phyloP scores from a whole-genome alignment of 192 early-diverging fungal species.

The Coemansia asiatica region DNA sequence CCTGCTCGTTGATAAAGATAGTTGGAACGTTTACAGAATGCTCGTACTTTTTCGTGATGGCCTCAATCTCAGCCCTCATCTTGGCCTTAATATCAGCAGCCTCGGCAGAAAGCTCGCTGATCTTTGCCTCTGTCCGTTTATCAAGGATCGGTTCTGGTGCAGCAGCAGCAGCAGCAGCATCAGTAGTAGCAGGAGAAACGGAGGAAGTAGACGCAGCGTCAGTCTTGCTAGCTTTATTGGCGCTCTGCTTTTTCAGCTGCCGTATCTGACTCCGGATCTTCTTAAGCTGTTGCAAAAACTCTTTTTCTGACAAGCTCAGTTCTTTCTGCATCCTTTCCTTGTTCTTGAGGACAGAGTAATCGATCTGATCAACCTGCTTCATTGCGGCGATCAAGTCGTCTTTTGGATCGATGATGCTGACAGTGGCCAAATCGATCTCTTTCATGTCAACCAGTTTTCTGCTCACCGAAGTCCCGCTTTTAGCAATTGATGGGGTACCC shows the following conservation, averaged over 20 bases:
- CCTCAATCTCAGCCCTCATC: conserved; percentile 17
- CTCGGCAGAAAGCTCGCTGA: not conserved
- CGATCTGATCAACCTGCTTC: conserved; percentile 39
- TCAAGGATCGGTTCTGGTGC: not conserved
- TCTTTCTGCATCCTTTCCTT: conserved; percentile 2
- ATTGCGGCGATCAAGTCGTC: conserved; percentile 29
- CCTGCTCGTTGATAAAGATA: conserved; percentile 11
- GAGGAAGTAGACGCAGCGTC: too few species aligned
- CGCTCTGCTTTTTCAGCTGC: conserved; percentile 3
- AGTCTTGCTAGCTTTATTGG: conserved; percentile 13
- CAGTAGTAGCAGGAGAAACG: not conserved
- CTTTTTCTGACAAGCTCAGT: not conserved
- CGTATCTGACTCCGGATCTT: conserved; percentile 7
- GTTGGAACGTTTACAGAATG: not conserved
- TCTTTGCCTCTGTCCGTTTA: not conserved
- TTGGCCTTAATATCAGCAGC: not conserved
- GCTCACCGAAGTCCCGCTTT: not conserved
- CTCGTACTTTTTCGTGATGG: conserved; percentile 28
- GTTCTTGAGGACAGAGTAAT: conserved; percentile 17
- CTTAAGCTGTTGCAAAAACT: not conserved
- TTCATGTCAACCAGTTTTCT: conserved; percentile 10
- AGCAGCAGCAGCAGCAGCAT: not conserved
- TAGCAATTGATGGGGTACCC: not conserved
- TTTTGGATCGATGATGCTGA: conserved; percentile 36
- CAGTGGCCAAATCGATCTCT: conserved; percentile 16